A percentile compares a stretch with the other conserved stretches of the same genome.
phyloP scores from a whole-genome alignment of 139 green algal genomes.

The Micractinium sp. region DNA sequence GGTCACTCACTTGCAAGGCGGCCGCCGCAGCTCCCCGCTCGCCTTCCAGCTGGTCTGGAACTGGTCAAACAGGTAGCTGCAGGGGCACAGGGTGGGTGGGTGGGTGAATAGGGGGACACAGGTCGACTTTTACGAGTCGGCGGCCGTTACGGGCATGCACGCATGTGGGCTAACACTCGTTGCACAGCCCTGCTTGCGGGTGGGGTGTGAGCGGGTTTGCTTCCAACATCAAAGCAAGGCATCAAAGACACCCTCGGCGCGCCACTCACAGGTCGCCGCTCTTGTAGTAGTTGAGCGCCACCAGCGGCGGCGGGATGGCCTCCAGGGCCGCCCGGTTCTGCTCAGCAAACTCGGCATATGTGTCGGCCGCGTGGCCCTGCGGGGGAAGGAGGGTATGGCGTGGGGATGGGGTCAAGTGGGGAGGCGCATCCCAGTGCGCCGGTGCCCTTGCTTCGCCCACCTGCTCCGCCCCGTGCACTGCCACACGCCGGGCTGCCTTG shows the following conservation, averaged over 20 bases:
- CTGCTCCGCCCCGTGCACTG: too few relatives aligned
- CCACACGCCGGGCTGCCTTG: background rate
- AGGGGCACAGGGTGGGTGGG: background rate
- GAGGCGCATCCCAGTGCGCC: too few relatives aligned
- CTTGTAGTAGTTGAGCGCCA: conserved; percentile 94
- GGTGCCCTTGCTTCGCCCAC: too few relatives aligned
- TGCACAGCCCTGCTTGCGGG: too few relatives aligned
- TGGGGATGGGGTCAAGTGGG: too few relatives aligned
- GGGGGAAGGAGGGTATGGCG: background rate
- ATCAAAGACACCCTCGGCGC: too few relatives aligned
- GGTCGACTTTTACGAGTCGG: too few relatives aligned
- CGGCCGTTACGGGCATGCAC: background rate
- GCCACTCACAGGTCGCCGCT: background rate
- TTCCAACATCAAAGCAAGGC: too few relatives aligned
- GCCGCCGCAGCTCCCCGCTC: conserved; percentile 37
- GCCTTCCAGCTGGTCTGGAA: conserved; percentile 63
- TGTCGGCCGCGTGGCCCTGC: conserved; percentile 90
- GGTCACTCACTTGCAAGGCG: conserved; percentile 53
- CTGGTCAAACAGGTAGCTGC: conserved; percentile 81
- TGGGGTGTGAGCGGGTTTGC: too few relatives aligned
- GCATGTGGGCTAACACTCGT: too few relatives aligned
- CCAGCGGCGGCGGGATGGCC: conserved; percentile 83
- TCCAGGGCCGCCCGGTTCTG: conserved; percentile 79
- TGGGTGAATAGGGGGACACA: background rate
- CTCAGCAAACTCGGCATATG: conserved; percentile 83